A percentile compares a stretch with the other conserved stretches of the same genome.
These are phyloP conservation scores for Solanum phureja DNA, from an alignment of 257 asterid species.

Conservation along the genomic window DNA sequence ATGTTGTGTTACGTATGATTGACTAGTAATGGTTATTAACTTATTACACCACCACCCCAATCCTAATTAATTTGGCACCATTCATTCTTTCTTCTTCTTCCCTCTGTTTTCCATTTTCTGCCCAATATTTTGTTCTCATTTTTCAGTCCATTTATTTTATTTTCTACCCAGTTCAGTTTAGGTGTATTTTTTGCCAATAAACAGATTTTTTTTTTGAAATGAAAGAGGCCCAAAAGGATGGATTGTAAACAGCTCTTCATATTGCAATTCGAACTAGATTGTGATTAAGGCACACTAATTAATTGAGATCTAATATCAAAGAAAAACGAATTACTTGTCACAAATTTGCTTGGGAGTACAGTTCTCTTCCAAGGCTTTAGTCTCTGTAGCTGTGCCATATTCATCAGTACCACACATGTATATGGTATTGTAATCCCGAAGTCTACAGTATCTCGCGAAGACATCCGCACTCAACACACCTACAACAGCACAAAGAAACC, in stretches of 20 bases:
- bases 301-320: neutral
- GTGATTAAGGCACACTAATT: neutral
- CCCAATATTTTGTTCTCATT: too few relatives aligned
- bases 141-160: too few relatives aligned
- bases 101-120: too few relatives aligned
- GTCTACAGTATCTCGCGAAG: conserved; percentile 75
- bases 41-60: neutral
- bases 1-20: neutral
- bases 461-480: conserved; percentile 98
- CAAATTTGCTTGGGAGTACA: conserved; percentile 77
- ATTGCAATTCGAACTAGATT: neutral
- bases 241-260: neutral
- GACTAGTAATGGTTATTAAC: neutral
- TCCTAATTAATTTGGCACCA: neutral
- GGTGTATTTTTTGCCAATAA: too few relatives aligned
- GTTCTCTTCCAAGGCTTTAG: conserved; percentile 86
- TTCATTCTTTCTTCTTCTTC: neutral
- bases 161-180: too few relatives aligned
- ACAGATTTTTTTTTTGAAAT: neutral
- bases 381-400: conserved; percentile 93
- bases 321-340: conserved; percentile 51
- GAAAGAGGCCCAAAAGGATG: neutral
- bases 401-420: conserved; percentile 95
- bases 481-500: conserved; percentile 4
- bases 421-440: conserved; percentile 61